Evolutionary conservation across 2,329 filamentous ascomycete genomes (phyloP), one percentile per base, ranked within the genome.

Genomic region (Botrytis galanthina): DNA sequence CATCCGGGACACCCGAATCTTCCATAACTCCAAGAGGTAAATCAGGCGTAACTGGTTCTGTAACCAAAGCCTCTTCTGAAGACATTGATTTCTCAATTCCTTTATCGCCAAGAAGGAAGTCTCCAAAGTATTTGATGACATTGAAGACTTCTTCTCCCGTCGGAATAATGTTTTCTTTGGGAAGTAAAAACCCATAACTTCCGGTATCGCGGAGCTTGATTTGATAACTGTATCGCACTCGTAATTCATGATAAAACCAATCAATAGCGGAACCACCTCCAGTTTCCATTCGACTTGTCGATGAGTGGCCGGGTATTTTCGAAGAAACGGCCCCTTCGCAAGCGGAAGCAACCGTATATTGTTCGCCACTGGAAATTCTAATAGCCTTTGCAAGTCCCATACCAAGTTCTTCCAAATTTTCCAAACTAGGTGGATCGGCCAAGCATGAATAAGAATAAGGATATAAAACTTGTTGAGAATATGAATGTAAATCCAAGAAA

Each of bases 131-230:
- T 80, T 95, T 88, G 75, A 97, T 86, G 0, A 94, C 93, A 77
- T 92, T 91, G 77, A 95, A 90, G 59, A 95, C 88, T 82, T 99
- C 96, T 82, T 95, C 91, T 14, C 96, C 95, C 0, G 93, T 96
- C 0, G 95, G 94, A 3, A 97, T 85, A 74, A 98, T 98, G 74
- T 97, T 88, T 73, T 96, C 92, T 73, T 89, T 91, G 0, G 96
- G 96, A 6, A 98, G 85, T 66, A 99, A 84, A 81, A 98, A 99
- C 0, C 96, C 96, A 81, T 98, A 98, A 81, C 91, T 96, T 16
- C 96, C 96, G 0, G 93, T 96, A 81, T 99, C 96, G 67, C 96
- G 87, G 42, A 99, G 85, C 84, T 98, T 98, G 83, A 96, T 92
- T 85, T 98, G 96, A 81, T 97, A 98, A 74, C 94, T 93, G 81